These are phyloP conservation scores for Rhamnella rubrinervis DNA, from an alignment of 331 rosid species.

Conservation along the genomic window DNA sequence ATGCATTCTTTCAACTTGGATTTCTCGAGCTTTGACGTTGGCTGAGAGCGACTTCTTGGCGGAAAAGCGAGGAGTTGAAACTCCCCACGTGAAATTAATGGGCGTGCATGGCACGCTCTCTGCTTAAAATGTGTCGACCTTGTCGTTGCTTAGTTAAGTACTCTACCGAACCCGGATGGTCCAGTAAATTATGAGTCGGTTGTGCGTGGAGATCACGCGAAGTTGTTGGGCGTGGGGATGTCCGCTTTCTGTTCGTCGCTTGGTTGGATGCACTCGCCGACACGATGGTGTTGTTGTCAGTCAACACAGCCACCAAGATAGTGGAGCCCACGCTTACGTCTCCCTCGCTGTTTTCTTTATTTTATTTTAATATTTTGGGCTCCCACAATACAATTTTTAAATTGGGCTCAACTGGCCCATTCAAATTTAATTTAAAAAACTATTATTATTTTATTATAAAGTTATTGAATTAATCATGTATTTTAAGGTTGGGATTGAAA, in stretches of 20 bases:
- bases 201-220: constrained; percentile 16
- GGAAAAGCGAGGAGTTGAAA: constrained; percentile 10
- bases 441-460: no score
- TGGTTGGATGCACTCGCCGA: constrained; percentile 39
- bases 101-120: neutral
- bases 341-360: neutral
- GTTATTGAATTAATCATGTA: no score
- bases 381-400: no score
- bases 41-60: constrained; percentile 36
- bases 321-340: constrained; percentile 17
- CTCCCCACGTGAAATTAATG: constrained; percentile 7
- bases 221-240: neutral
- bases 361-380: no score
- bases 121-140: no score
- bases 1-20: neutral
- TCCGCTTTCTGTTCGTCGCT: neutral
- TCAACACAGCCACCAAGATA: constrained; percentile 9
- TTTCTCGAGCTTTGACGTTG: constrained; percentile 9
- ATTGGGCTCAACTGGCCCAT: no score
- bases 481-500: no score
- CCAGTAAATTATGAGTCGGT: neutral
- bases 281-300: constrained; percentile 20
- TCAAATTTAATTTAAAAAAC: no score
- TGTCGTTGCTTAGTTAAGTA: constrained; percentile 9
- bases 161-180: constrained; percentile 7